A percentile compares a stretch with the other conserved stretches of the same genome.
phyloP scores from a whole-genome alignment of 306 rosid genomes.

The Pachyrhizus erosus region DNA sequence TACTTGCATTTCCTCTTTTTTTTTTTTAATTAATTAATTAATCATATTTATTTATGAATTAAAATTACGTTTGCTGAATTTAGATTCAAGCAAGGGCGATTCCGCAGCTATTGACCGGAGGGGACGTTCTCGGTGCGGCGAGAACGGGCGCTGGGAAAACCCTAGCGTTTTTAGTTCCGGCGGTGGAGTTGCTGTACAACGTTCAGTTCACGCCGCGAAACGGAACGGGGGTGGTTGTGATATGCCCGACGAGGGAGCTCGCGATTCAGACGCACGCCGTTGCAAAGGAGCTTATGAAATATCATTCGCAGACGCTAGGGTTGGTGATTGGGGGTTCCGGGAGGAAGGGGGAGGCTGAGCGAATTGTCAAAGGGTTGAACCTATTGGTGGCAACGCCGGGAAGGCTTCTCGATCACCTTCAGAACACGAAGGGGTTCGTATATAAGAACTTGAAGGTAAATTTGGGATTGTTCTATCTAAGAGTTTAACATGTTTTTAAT shows the following conservation, averaged over 20 bases:
- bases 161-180: conserved; percentile 91
- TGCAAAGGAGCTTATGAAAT: conserved; percentile 85
- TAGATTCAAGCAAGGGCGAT: conserved; percentile 89
- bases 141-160: conserved; percentile 98
- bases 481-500: too few relatives aligned
- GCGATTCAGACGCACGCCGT: conserved; percentile 97
- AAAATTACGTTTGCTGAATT: conserved; percentile 2
- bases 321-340: conserved; percentile 88
- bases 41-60: neutral
- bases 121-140: conserved; percentile 95
- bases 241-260: conserved; percentile 96
- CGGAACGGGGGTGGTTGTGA: conserved; percentile 83
- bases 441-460: conserved; percentile 76
- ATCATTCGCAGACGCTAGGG: conserved; percentile 92
- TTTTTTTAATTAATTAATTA: neutral
- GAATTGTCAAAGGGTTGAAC: conserved; percentile 84
- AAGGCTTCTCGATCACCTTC: conserved; percentile 95
- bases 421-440: conserved; percentile 82
- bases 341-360: conserved; percentile 89
- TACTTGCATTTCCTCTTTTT: neutral
- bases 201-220: conserved; percentile 68
- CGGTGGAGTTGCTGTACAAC: conserved; percentile 73
- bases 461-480: too few relatives aligned
- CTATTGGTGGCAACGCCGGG: conserved; percentile 94
- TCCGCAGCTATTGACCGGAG: conserved; percentile 72